phyloP scores from a whole-genome alignment of 352 stramenopile species.

The Phytophthora ohioensis region DNA sequence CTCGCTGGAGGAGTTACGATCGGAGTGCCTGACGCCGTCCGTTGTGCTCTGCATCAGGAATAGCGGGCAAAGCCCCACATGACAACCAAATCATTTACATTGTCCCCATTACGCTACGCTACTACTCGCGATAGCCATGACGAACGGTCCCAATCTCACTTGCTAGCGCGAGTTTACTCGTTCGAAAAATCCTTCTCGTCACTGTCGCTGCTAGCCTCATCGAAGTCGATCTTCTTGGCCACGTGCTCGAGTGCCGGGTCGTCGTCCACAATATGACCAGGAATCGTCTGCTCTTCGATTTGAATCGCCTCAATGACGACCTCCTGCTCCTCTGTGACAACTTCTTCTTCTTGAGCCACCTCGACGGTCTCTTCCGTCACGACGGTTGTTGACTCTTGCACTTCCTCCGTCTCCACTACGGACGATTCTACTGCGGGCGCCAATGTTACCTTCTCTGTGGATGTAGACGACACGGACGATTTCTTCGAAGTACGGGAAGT shows the following conservation, averaged over 20 bases:
- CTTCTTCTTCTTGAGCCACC: background rate
- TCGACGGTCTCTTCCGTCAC: slow-evolving; percentile 2
- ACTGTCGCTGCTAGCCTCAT: slow-evolving; percentile 44
- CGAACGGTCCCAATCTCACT: slow-evolving; percentile 4
- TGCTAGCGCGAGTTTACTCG: slow-evolving; percentile 18
- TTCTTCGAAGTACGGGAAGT: slow-evolving; percentile 38
- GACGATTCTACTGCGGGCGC: background rate
- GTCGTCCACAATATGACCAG: slow-evolving; percentile 20
- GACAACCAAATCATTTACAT: slow-evolving; percentile 21
- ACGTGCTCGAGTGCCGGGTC: slow-evolving; percentile 30
- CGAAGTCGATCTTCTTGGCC: slow-evolving; percentile 51
- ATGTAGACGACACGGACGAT: slow-evolving; percentile 34
- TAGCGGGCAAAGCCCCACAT: background rate
- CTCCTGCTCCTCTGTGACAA: slow-evolving; percentile 8
- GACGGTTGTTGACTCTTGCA: background rate
- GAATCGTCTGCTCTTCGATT: slow-evolving; percentile 16
- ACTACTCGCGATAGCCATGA: slow-evolving; percentile 12
- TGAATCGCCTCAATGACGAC: background rate
- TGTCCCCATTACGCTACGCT: slow-evolving; percentile 28
- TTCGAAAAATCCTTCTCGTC: slow-evolving; percentile 32
- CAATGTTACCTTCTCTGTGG: slow-evolving; percentile 19
- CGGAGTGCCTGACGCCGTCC: background rate
- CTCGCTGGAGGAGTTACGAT: slow-evolving; percentile 2
- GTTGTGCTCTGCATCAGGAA: slow-evolving; percentile 15
- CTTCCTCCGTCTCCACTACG: slow-evolving; percentile 6